Evolutionary conservation across 1,139 yeast species (phyloP), one percentile per base, ranked within the genome.

Genomic region (Arxiozyma slooffiae): DNA sequence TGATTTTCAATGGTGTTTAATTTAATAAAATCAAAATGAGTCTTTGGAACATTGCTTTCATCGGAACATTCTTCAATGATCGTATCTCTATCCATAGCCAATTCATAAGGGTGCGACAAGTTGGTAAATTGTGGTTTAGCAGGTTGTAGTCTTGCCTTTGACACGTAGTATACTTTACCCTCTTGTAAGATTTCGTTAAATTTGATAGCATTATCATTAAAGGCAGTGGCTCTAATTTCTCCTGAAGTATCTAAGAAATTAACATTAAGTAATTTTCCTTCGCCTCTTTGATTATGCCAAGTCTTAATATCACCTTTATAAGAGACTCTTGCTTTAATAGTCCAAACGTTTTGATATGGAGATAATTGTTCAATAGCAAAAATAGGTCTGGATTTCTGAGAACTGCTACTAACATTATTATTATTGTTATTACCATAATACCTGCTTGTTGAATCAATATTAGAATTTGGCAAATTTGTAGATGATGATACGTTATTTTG

Each of bases 151-250:
- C 92, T 76, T 21, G 92, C 95, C 61, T 82, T 85, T 40, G 94
- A 79, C 38, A 94, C 75, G 61, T 83, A 87, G 67, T 88, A 94
- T 6, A 87, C 95, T 65, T 85, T 83, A 37, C 96, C 97, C 64
- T 89, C 97, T 67, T 85, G 85, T 53, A 94, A 73, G 46, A 80
- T 63, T 58, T 83, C 85, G 69, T 79, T 83, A 62, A 79, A 84
- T 63, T 79, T 80, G 54, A 86, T 95, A 7, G 94, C 97, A 57
- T 79, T 77, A 44, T 88, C 94, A 65, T 86, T 87, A 69, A 94
- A 94, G 4, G 95, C 97, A 8, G 97, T 89, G 17, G 96, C 97
- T 62, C 95, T 79, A 60, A 94, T 94, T 71, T 92, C 98, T 61
- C 95, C 96, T 7, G 96, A 85, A 66, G 94, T 96, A 66, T 94